phyloP scores from a whole-genome alignment of 2,329 filamentous ascomycete species.

The Colletotrichum sp. region DNA sequence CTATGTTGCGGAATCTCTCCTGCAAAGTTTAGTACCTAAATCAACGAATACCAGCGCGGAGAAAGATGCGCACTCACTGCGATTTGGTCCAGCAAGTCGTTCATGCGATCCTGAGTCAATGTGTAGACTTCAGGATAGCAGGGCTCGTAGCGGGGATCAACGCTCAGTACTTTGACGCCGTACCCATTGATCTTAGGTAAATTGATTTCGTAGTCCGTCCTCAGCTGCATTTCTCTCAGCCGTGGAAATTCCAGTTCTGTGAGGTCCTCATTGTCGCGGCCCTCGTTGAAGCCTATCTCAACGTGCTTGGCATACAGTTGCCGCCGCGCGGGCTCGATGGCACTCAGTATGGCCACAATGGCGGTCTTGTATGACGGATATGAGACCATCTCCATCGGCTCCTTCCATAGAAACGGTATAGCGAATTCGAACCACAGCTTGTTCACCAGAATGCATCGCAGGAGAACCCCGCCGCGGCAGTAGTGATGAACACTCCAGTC shows the following conservation, averaged over 20 bases:
- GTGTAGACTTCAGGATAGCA: not conserved
- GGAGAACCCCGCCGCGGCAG: not conserved
- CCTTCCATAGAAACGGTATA: not conserved
- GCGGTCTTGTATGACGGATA: not conserved
- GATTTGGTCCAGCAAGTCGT: not conserved
- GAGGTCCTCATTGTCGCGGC: not conserved
- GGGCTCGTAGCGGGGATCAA: fast-evolving
- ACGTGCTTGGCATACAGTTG: not conserved
- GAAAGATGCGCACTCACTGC: too few relatives aligned
- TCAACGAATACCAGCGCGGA: too few relatives aligned
- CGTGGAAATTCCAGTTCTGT: not conserved
- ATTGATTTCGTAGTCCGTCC: not conserved
- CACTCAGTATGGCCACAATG: not conserved
- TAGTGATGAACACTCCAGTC: not conserved
- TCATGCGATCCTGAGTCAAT: not conserved
- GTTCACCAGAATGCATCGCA: not conserved
- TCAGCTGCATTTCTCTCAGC: not conserved
- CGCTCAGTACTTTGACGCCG: fast-evolving
- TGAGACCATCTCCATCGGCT: not conserved
- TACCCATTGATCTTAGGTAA: not conserved
- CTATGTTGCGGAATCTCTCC: too few relatives aligned
- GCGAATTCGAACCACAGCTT: not conserved
- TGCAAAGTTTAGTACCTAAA: too few relatives aligned
- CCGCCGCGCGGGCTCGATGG: fast-evolving
- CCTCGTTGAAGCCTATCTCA: not conserved